Evolutionary conservation across 371 early-diverging fungal species (phyloP).

Genomic region (Nosema muscidifuracis): DNA sequence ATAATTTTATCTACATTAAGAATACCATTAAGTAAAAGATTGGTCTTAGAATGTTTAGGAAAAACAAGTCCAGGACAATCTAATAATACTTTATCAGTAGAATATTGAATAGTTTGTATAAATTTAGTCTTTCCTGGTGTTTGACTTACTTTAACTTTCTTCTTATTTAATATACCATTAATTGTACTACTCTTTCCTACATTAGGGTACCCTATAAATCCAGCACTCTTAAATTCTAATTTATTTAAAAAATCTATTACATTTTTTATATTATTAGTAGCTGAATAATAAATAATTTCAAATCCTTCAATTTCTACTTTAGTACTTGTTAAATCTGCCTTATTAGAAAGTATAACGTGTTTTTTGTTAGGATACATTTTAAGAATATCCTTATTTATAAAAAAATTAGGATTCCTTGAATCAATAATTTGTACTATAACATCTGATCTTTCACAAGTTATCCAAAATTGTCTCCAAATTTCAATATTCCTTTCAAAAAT

Average conservation of each 20-base stretch:
- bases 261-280: neutral
- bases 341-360: slow-evolving; percentile 84
- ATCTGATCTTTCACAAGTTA: slow-evolving; percentile 91
- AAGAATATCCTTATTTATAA: slow-evolving; percentile 81
- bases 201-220: slow-evolving; percentile 97
- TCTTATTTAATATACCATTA: slow-evolving; percentile 86
- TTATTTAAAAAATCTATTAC: slow-evolving; percentile 29
- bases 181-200: slow-evolving; percentile 99
- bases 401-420: slow-evolving; percentile 87
- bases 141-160: slow-evolving; percentile 83
- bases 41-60: slow-evolving; percentile 88
- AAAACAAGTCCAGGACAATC: slow-evolving; percentile 99
- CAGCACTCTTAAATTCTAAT: slow-evolving; percentile 68
- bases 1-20: slow-evolving; percentile 93
- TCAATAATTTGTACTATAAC: slow-evolving; percentile 97
- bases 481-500: slow-evolving; percentile 96
- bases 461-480: slow-evolving; percentile 98
- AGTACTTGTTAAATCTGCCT: slow-evolving; percentile 86
- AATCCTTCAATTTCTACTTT: slow-evolving; percentile 63
- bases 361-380: slow-evolving; percentile 75
- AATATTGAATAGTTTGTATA: slow-evolving; percentile 77
- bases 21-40: slow-evolving; percentile 93
- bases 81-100: slow-evolving; percentile 72
- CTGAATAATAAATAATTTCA: slow-evolving; percentile 51
- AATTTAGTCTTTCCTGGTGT: slow-evolving; percentile 99